Evolutionary conservation across 352 stramenopile genomes (phyloP), one percentile per base, ranked within the genome.

Genomic region (Globisporangium iwayamae): DNA sequence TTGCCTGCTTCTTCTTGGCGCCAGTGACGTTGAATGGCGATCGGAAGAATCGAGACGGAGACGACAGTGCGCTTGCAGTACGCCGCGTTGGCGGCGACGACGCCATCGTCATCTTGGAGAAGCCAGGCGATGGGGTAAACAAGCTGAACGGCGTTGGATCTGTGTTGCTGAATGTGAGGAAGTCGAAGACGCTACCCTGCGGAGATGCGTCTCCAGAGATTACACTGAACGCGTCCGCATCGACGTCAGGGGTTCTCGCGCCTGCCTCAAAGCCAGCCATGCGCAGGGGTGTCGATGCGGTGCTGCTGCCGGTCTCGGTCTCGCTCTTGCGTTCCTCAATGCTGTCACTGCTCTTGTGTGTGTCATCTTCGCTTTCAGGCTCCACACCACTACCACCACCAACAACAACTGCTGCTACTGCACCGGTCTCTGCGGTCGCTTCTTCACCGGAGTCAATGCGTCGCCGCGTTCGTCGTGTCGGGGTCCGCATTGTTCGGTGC

Each of bases 41-140:
- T 18, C 84, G 83, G 58, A 94, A 90, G 68, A 92, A 94, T 20
- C 64, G 73, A 13, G 86, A 93, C 5, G 86, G 86, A 2, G 84
- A 94, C 30, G 67, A 75, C 11, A 74, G 54, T 0, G 63, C 56
- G 47, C 68, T 85, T 2, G 67, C 70, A 16, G 61, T 50, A 14
- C 67, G 65, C 1, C 72, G 74, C 53, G 68, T 45, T 22, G 62
- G 62, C 5, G 69, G 73, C 4, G 74, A 80, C 36, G 52, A 59
- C 30, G 53, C 58, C 13, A 56, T 34, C 2, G 56, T 13, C 11
- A 66, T 43, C 50, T 65, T 73, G n/a, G 63, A 59, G 1, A 67
- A 53, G 8, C 71, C 74, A 8, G 79, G 80, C 0, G 79, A 83
- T 30, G 79, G 79, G 2, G 79, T 85, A 55, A 90, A 79, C 10